Base-by-base conservation (phyloP, 768 basidiomycete species). In the Phaeolepiota aurea region DNA sequence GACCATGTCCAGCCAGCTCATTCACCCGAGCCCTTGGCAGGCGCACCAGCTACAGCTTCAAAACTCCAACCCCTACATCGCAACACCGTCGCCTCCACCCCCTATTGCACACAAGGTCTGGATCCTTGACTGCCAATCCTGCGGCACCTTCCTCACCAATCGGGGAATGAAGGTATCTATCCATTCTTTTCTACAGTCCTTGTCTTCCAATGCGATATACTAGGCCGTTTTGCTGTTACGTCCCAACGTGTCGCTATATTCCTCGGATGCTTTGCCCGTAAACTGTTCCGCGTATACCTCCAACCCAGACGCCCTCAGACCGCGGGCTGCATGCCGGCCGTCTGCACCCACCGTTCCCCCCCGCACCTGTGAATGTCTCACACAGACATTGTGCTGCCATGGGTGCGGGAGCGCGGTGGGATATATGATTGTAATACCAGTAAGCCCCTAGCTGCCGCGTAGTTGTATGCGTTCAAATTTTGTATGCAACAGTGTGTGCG, bases 331-430 rank as follows among this genome's bases (percentile, higher is more conserved):
- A 23, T 64, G 62, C 59, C 62, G 60, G 28, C 57, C 67, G 13
- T 44, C 52, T 18, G 56, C 61, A 37, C 52, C 59, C 14, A 48
- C 47, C 16, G 47, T 44, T 25, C 49, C 59, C 12, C 54, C 62
- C 3, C 74, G 86, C 31, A 87, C 87, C 5, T 91, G 88, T 58
- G 85, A 87, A 53, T 92, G 87, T 54, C 66, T 91, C 32, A 91
- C 88, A 2, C 84, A 87, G 56, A 80, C 79, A 0, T 67, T 91
- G 15, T 83, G 74, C 51, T 90, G 88, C 54, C 82, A 85, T 52
- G 78, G 77, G 5, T 91, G 88, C 58, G 88, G 88, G 5, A 59
- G 61, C 23, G 61, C 73, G 21, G 72, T 89, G 38, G 88, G 88
- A 20, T 90, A 87, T 55, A 82, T 82, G 78, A 85, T 87, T 44